These are phyloP conservation scores for Entomophthora muscae DNA, from an alignment of 371 early-diverging fungal species.

Conservation along the genomic window DNA sequence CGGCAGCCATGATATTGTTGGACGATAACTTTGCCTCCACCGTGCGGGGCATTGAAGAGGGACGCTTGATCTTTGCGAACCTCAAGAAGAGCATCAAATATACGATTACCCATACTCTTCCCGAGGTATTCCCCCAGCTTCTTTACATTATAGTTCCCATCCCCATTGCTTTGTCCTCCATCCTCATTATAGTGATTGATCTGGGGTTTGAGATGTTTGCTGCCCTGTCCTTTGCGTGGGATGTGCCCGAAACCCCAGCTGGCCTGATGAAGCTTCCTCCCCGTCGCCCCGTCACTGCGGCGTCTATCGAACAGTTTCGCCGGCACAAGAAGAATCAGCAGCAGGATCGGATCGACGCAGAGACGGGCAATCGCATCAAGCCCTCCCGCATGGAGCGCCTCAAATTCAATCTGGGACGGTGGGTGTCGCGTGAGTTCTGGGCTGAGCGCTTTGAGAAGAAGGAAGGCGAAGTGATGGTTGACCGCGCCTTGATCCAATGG, in stretches of 20 bases:
- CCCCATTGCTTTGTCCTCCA: slow-evolving; percentile 62
- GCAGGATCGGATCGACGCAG: slow-evolving; percentile 24
- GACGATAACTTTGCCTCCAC: slow-evolving; percentile 34
- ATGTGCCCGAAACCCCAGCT: slow-evolving; percentile 54
- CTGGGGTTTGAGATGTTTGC: slow-evolving; percentile 81
- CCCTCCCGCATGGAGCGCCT: slow-evolving; percentile 18
- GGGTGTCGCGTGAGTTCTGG: slow-evolving; percentile 40
- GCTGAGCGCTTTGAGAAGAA: slow-evolving; percentile 33
- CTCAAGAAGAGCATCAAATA: slow-evolving; percentile 88
- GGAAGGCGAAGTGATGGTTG: slow-evolving; percentile 77
- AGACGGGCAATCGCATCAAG: slow-evolving; percentile 24
- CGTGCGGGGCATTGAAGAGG: slow-evolving; percentile 36
- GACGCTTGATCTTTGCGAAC: slow-evolving; percentile 86
- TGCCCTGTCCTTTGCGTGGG: slow-evolving; percentile 86
- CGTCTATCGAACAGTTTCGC: slow-evolving; percentile 44
- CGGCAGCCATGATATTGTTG: slow-evolving; percentile 92
- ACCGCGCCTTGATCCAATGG: slow-evolving; percentile 61
- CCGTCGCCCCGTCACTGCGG: slow-evolving; percentile 67
- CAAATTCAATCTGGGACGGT: slow-evolving; percentile 18
- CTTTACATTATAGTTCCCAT: slow-evolving; percentile 75
- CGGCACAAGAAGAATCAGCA: slow-evolving; percentile 25
- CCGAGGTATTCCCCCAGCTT: slow-evolving; percentile 68
- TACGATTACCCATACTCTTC: slow-evolving; percentile 74
- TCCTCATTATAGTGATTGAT: slow-evolving; percentile 81
- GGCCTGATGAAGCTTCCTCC: slow-evolving; percentile 80